Evolutionary conservation across 2,329 filamentous ascomycete species (phyloP).

Genomic region (Microascus cirrosus): DNA sequence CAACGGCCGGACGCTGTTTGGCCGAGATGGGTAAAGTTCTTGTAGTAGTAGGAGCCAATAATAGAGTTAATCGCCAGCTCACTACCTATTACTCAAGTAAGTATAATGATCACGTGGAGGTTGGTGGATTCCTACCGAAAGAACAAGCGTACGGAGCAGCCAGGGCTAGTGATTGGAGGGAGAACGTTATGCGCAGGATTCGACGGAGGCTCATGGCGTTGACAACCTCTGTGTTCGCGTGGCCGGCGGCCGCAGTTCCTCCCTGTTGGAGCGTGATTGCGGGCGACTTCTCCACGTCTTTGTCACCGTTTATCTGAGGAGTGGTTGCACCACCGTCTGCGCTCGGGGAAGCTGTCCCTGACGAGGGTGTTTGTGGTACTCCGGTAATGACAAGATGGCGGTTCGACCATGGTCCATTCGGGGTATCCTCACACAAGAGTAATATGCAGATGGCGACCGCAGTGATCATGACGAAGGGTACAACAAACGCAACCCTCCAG

Average conservation of each 20-base stretch:
- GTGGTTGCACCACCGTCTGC: too few species aligned
- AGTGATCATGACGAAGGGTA: slow-evolving; percentile 64
- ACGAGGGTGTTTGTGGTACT: not conserved
- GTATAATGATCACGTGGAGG: not conserved
- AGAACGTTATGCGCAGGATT: too few species aligned
- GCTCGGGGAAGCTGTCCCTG: not conserved
- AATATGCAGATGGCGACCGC: slow-evolving; percentile 55
- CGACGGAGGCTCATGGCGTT: too few species aligned
- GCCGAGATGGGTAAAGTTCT: slow-evolving; percentile 45
- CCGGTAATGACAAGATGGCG: slow-evolving; percentile 10
- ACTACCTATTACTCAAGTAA: slow-evolving; percentile 23
- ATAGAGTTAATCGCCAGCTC: slow-evolving; percentile 54
- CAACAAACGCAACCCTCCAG: slow-evolving; percentile 77
- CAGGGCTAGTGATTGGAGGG: not conserved
- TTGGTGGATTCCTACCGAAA: slow-evolving; percentile 23
- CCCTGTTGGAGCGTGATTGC: too few species aligned
- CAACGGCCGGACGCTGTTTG: slow-evolving; percentile 47
- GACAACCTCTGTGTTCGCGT: too few species aligned
- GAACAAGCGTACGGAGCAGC: slow-evolving; percentile 31
- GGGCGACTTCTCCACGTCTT: not conserved
- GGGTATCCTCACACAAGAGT: slow-evolving; percentile 68
- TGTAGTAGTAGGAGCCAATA: slow-evolving; percentile 46
- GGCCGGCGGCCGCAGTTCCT: too few species aligned
- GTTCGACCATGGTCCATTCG: slow-evolving; percentile 71
- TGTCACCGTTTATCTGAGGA: slow-evolving; percentile 14